Evolutionary conservation across 1,284 basidiomycete genomes (phyloP).

Genomic region (Ustilago xerochloae): DNA sequence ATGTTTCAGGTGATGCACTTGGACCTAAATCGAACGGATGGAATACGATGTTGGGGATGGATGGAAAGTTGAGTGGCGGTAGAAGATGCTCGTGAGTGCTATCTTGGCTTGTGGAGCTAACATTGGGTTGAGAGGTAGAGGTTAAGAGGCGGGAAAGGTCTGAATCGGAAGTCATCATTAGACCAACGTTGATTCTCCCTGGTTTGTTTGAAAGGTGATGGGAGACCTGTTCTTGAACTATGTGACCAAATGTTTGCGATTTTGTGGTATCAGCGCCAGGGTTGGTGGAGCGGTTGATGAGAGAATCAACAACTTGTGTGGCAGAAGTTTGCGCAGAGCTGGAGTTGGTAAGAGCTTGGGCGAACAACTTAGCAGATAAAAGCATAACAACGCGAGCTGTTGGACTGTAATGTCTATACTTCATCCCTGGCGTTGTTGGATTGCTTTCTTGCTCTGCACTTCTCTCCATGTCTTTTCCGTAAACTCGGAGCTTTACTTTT

Average conservation of each 20-base stretch:
- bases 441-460: slow-evolving; percentile 51
- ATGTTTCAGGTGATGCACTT: slow-evolving; percentile 74
- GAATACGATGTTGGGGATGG: slow-evolving; percentile 29
- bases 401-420: slow-evolving; percentile 97
- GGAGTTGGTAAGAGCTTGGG: not conserved
- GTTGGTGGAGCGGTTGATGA: not conserved
- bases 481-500: slow-evolving; percentile 52
- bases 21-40: slow-evolving; percentile 74
- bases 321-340: not conserved
- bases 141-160: slow-evolving; percentile 8
- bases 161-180: slow-evolving; percentile 52
- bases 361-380: slow-evolving; percentile 25
- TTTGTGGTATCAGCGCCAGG: not conserved
- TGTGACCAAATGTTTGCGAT: slow-evolving; percentile 15
- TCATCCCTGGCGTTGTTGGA: slow-evolving; percentile 99
- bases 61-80: slow-evolving; percentile 1
- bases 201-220: not conserved
- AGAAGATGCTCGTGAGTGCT: slow-evolving; percentile 20
- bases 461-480: slow-evolving; percentile 62
- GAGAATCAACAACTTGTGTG: slow-evolving; percentile 20
- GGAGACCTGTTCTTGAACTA: slow-evolving; percentile 27
- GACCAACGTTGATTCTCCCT: slow-evolving; percentile 22
- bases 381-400: slow-evolving; percentile 64
- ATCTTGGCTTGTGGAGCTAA: not conserved
- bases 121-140: not conserved